Percentiles rank a stretch among this genome's conserved stretches.
phyloP scores from a whole-genome alignment of 2,329 filamentous ascomycete species.

The Aspergillus sp. region DNA sequence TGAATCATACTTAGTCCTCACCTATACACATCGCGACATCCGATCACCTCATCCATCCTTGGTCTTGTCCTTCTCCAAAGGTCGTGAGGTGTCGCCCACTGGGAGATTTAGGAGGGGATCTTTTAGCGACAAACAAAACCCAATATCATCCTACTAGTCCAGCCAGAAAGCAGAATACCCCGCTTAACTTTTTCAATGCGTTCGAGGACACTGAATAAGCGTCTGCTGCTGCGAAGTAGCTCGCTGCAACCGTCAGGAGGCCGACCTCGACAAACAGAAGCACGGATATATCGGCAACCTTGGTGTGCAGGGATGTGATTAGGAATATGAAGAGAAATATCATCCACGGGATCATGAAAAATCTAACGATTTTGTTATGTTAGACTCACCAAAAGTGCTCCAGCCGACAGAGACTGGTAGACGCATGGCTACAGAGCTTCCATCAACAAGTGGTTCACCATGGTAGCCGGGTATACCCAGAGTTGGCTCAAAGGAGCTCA shows the following conservation, averaged over 20 bases:
- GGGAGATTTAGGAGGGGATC: constrained; percentile 40
- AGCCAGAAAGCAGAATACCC: constrained; percentile 48
- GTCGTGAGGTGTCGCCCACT: constrained; percentile 43
- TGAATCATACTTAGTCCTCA: not conserved
- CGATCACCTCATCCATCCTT: not conserved
- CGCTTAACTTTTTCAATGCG: constrained; percentile 45
- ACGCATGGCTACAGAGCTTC: no score
- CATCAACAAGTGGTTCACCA: no score
- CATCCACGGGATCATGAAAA: constrained; percentile 51
- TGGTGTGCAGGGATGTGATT: constrained; percentile 45
- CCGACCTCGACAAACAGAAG: constrained; percentile 49
- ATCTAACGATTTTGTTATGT: constrained; percentile 52
- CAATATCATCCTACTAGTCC: constrained; percentile 49
- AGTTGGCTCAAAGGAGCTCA: no score
- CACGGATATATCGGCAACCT: constrained; percentile 50
- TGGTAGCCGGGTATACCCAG: no score
- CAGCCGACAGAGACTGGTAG: no score
- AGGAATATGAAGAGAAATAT: constrained; percentile 49
- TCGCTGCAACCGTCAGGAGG: constrained; percentile 44
- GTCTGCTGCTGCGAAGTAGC: constrained; percentile 49
- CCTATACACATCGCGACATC: not conserved
- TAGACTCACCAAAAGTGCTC: no score
- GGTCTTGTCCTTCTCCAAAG: constrained; percentile 34
- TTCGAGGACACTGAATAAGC: constrained; percentile 32
- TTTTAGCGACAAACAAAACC: constrained; percentile 44